Evolutionary conservation across 495 filamentous ascomycete species (phyloP).

Genomic region (Evansstolkia leycettana): DNA sequence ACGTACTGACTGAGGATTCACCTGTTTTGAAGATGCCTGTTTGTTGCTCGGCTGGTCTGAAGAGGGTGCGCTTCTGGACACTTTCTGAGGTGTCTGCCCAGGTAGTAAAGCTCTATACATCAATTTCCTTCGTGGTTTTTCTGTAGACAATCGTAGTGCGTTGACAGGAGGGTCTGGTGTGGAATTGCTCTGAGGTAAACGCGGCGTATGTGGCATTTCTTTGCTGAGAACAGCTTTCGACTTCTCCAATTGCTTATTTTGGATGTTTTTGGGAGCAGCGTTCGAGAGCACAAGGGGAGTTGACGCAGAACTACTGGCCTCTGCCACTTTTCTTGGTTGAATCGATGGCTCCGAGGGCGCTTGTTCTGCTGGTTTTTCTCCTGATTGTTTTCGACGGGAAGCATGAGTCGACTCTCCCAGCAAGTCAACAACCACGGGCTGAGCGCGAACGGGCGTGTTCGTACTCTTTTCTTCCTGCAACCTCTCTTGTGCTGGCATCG

Average conservation of each 20-base stretch:
- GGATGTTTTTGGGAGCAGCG: too few species aligned
- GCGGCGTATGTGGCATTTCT: neutral
- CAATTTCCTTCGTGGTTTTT: conserved; percentile 33
- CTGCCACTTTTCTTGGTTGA: too few species aligned
- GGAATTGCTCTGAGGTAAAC: neutral
- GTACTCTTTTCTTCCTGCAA: conserved; percentile 1
- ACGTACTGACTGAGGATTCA: conserved; percentile 23
- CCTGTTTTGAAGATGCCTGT: neutral
- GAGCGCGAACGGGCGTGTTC: neutral
- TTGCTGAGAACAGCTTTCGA: neutral
- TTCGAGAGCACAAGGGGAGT: too few species aligned
- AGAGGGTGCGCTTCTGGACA: conserved; percentile 3
- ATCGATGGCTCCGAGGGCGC: too few species aligned
- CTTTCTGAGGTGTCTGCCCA: conserved; percentile 6
- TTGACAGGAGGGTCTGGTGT: conserved; percentile 6
- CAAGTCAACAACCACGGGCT: conserved; percentile 7
- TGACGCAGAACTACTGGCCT: too few species aligned
- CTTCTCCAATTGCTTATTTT: too few species aligned
- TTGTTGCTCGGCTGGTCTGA: conserved; percentile 3
- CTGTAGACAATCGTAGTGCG: conserved; percentile 20
- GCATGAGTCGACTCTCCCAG: too few species aligned
- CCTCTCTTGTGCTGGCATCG: conserved; percentile 4
- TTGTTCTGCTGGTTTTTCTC: too few species aligned
- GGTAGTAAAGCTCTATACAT: conserved; percentile 35
- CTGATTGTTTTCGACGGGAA: too few species aligned